These are phyloP conservation scores for Xylariaceae sp. DNA, from an alignment of 2,329 filamentous ascomycete genomes.

Conservation along the genomic window DNA sequence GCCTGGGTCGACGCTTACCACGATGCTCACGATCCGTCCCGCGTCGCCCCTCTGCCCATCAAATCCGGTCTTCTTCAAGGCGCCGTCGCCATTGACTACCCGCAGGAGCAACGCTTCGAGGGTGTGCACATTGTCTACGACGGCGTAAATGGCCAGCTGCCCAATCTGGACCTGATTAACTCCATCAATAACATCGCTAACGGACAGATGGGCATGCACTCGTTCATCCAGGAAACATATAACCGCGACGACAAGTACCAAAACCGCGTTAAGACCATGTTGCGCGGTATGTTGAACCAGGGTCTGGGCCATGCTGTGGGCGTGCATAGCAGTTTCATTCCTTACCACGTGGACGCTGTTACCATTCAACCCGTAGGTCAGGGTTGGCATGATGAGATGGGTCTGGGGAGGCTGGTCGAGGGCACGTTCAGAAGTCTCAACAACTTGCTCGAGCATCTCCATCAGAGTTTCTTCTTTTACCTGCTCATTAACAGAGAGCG, in stretches of 20 bases:
- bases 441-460: constrained; percentile 92
- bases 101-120: constrained; percentile 79
- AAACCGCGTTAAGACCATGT: constrained; percentile 81
- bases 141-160: constrained; percentile 90
- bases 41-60: constrained; percentile 73
- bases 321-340: constrained; percentile 92
- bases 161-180: constrained; percentile 94
- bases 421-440: constrained; percentile 91
- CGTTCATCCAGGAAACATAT: constrained; percentile 83
- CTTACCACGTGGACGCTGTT: constrained; percentile 95
- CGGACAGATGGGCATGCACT: constrained; percentile 87
- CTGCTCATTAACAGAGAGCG: constrained; percentile 85
- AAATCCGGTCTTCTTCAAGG: constrained; percentile 94
- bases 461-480: constrained; percentile 99
- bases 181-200: constrained; percentile 83
- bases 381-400: constrained; percentile 98
- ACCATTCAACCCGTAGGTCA: constrained; percentile 87
- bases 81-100: constrained; percentile 89
- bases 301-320: constrained; percentile 85
- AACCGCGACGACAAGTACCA: constrained; percentile 72
- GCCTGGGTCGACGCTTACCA: constrained; percentile 99
- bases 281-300: constrained; percentile 89
- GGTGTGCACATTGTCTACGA: constrained; percentile 91
- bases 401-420: constrained; percentile 83
- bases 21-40: constrained; percentile 72